Base-by-base conservation (phyloP, 108 stramenopile species). In the Aurantiochytrium sp. region DNA sequence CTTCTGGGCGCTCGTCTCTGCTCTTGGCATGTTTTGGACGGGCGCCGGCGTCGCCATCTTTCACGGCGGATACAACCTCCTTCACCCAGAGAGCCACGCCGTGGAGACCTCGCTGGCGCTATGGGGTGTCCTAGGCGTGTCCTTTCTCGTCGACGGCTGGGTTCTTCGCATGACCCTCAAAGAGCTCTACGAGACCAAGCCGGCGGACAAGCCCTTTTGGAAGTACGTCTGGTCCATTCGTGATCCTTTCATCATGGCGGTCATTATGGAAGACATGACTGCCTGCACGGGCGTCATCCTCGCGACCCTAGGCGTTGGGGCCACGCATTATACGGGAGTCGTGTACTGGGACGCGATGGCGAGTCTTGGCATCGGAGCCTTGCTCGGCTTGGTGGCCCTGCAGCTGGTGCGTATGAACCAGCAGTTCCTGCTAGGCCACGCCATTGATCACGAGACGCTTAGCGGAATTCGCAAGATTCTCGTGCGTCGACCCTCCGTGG, bases 261-360 rank as follows among this genome's bases (percentile, higher is more conserved):
- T 99, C 23, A 91, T 99, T 42, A 90, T 98, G 87, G 99, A 99
- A 83, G 99, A 99, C 90, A 95, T 96, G 29, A 98, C 97, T 4
- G 99, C 98, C 42, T 99, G 98, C 90, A 87, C 96, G 5, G 99
- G 99, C 5, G 95, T 99, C 45, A 91, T 98, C 4, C 92, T 98
- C 43, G 99, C 98, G 6, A 94, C 96, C 59, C 96, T 89, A n/a
- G 99, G 99, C 42, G 97, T 98, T 58, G 94, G 93, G 35, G 92
- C 95, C 44, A 93, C 97, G 21, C 97, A 98, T 69, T 91, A 91
- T 69, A 95, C 95, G 25, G 94, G 93, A 5, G 92, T 92, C 87
- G 96, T 97, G 5, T 91, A 97, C 19, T 98, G 92, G 88, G 99
- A 99, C 92, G 95, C 95, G 21, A 45, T 98, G 69, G 98, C 98